phyloP scores from a whole-genome alignment of 2,329 filamentous ascomycete species.

The Volutella citrinella region DNA sequence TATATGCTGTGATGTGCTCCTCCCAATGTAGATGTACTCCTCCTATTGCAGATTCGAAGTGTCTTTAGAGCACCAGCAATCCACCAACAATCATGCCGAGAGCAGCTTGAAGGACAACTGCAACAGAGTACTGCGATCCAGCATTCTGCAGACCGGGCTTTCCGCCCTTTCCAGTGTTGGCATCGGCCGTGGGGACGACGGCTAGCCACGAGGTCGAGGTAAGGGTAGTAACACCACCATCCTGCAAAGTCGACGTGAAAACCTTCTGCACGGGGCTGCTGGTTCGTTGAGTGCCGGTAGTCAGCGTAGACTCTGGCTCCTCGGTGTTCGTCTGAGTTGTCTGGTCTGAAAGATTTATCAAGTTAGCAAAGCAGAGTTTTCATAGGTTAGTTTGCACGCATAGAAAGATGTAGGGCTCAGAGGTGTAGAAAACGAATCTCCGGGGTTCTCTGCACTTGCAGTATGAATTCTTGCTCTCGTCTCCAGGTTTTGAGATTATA shows the following conservation, averaged over 20 bases:
- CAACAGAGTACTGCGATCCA: conserved; percentile 22
- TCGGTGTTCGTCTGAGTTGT: conserved; percentile 19
- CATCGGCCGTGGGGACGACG: conserved; percentile 34
- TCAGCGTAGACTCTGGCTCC: conserved; percentile 28
- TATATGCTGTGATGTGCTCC: too few relatives aligned
- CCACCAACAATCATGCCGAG: conserved; percentile 27
- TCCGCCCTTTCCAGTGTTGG: conserved; percentile 23
- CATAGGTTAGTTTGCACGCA: neutral
- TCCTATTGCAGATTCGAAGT: too few relatives aligned
- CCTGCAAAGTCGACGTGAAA: conserved; percentile 42
- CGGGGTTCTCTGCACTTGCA: conserved; percentile 5
- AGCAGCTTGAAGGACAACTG: conserved; percentile 23
- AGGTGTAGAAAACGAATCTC: neutral
- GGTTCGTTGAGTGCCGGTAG: conserved; percentile 32
- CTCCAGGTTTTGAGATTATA: conserved; percentile 9
- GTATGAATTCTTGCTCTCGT: conserved; percentile 10
- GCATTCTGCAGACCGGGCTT: conserved; percentile 37
- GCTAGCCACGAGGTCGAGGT: conserved; percentile 50
- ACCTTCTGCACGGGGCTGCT: conserved; percentile 37
- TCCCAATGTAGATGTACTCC: too few relatives aligned
- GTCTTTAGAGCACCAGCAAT: conserved; percentile 28
- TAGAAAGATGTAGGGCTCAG: neutral
- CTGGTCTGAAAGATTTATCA: conserved; percentile 8
- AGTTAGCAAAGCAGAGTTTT: too few relatives aligned
- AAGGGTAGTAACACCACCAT: conserved; percentile 43